These are phyloP conservation scores for Rhododendron kiyosumense DNA, from an alignment of 148 eudicot genomes.

Conservation along the genomic window DNA sequence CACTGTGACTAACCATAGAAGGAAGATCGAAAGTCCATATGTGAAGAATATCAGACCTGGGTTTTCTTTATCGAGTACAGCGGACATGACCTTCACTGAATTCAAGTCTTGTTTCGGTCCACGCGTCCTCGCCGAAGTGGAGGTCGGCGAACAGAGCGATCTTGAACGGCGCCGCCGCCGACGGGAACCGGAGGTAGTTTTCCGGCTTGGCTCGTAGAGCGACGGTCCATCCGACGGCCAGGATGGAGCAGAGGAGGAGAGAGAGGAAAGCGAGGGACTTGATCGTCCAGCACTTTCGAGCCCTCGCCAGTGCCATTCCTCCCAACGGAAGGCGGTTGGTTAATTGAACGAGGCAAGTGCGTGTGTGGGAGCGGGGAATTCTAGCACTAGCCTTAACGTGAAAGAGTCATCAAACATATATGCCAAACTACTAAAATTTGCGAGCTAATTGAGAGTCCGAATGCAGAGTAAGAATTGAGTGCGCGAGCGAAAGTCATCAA, in stretches of 20 bases:
- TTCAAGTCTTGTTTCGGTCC: conserved; percentile 59
- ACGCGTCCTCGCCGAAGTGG: conserved; percentile 80
- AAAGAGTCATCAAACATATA: too few species aligned
- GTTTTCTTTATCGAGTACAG: conserved; percentile 54
- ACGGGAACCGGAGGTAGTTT: conserved; percentile 22
- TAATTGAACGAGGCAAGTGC: too few species aligned
- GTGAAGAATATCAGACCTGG: conserved; percentile 42
- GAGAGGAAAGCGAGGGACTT: not conserved
- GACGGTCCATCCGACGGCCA: not conserved
- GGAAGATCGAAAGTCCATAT: not conserved
- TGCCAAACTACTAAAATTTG: too few species aligned
- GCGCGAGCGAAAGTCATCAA: too few species aligned
- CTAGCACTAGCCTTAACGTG: too few species aligned
- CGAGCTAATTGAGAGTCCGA: too few species aligned
- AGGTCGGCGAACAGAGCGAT: conserved; percentile 76
- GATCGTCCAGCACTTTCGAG: not conserved
- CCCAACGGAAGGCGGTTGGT: too few species aligned
- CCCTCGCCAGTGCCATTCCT: not conserved
- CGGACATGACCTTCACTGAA: conserved; percentile 64
- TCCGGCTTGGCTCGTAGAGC: conserved; percentile 21
- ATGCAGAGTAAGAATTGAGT: too few species aligned
- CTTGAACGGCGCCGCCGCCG: conserved; percentile 48
- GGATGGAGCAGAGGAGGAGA: not conserved
- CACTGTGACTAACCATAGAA: not conserved
- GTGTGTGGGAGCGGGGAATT: too few species aligned